Percentiles rank a stretch among this genome's conserved stretches.
Conservation (phyloP, 352 stramenopile species). For the Phytopythium delawarense region DNA sequence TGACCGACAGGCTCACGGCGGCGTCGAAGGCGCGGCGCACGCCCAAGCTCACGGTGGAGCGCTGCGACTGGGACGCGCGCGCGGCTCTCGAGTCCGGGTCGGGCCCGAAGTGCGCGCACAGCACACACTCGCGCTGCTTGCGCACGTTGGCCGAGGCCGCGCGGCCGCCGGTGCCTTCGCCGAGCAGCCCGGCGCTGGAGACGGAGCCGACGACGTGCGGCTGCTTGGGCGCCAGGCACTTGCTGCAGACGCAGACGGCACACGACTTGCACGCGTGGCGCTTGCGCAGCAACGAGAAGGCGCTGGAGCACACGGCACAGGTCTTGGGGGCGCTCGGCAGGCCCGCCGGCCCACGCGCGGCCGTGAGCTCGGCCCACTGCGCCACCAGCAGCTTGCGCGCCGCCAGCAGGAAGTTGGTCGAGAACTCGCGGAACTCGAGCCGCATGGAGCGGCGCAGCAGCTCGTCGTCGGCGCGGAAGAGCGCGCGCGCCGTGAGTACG, state of each 20-base stretch:
- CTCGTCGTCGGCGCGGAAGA: constrained; percentile 29
- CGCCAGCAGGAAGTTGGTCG: constrained; percentile 43
- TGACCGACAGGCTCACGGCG: constrained; percentile 16
- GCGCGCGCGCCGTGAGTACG: constrained; percentile 57
- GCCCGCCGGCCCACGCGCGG: constrained; percentile 2
- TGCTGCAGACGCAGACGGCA: constrained; percentile 44
- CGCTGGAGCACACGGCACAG: constrained; percentile 52
- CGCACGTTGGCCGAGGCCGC: constrained; percentile 10
- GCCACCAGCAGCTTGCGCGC: constrained; percentile 45
- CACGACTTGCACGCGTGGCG: constrained; percentile 54
- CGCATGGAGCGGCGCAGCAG: constrained; percentile 22
- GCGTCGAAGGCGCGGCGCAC: constrained; percentile 26
- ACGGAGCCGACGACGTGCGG: not conserved
- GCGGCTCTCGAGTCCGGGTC: constrained; percentile 9
- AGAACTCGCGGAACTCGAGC: constrained; percentile 62
- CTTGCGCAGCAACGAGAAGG: constrained; percentile 65
- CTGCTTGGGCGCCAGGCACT: constrained; percentile 29
- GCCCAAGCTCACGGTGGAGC: constrained; percentile 23
- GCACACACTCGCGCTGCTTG: constrained; percentile 42
- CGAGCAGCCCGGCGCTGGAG: constrained; percentile 6
- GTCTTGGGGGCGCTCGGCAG: constrained; percentile 20
- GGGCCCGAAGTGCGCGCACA: constrained; percentile 55
- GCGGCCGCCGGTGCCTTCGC: constrained; percentile 8
- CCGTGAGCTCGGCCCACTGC: constrained; percentile 49
- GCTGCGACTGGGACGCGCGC: not conserved